Conservation (phyloP, 2,329 filamentous ascomycete species). For the Aspergillus jensenii region DNA sequence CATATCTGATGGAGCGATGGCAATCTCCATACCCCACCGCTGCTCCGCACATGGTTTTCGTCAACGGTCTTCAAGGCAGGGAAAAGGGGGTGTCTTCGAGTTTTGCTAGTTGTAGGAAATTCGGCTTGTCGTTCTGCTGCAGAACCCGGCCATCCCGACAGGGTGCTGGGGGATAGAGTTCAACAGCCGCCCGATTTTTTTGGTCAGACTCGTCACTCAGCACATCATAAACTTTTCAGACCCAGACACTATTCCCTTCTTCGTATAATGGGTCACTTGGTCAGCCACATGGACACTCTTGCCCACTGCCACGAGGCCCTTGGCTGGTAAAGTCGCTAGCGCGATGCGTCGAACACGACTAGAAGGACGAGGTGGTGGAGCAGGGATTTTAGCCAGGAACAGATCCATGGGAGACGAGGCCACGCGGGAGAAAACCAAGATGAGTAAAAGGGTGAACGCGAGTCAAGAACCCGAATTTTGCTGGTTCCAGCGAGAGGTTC, state of each 20-base stretch:
- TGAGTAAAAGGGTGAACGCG: background rate
- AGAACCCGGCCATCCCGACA: background rate
- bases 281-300: background rate
- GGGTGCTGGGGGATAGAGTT: background rate
- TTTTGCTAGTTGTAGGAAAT: too few species aligned
- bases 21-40: conserved; percentile 7
- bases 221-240: background rate
- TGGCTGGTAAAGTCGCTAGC: background rate
- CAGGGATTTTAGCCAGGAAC: background rate
- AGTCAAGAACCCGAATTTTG: too few species aligned
- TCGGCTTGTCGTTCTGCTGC: too few species aligned
- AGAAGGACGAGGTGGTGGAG: conserved; percentile 1
- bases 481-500: too few species aligned
- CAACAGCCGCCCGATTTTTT: too few species aligned
- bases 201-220: background rate
- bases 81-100: background rate
- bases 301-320: background rate
- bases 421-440: background rate
- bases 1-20: background rate
- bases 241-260: background rate
- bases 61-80: background rate
- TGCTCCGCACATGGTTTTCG: conserved; percentile 3
- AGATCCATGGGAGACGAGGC: background rate
- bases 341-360: conserved; percentile 3
- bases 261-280: background rate